Evolutionary conservation across 768 basidiomycete genomes (phyloP), one percentile per base, ranked within the genome.

Genomic region (Boletus pseudo-olivaceus): DNA sequence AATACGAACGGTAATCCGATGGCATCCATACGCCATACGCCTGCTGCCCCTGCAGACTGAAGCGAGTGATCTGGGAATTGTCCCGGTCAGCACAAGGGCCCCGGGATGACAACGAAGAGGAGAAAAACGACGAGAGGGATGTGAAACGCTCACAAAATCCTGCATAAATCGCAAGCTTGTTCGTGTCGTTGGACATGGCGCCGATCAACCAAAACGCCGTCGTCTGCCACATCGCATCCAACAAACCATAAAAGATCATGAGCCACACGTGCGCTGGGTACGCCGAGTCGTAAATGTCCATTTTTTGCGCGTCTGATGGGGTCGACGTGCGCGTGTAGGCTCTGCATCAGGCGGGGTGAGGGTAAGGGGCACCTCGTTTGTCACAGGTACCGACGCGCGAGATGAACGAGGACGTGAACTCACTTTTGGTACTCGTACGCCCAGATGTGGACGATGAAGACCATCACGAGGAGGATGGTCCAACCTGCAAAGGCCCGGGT

Each of bases 161-260:
- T 7, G 84, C 72, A 62, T 90, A 85, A 65, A 89, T 79, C 0
- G 89, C 89, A 19, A 93, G 78, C 65, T 88, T 88, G 5, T 77
- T 80, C 7, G 86, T 82, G 62, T 90, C 84, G 56, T 91, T 90
- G 23, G 86, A 87, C 84, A 93, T 87, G 9, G 87, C 84, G 39
- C 90, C 89, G 76, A 88, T 87, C 64, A 87, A 74, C 87, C 87
- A 89, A 67, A 89, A 88, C 9, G 80, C 80, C 0, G 80, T 82
- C 3, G 86, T 89, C 67, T 91, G 90, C 87, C 88, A 92, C 81
- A 88, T 84, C 0, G 90, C 76, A 59, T 92, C 89, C 42, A 90
- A 76, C 4, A 90, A 62, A 39, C 88, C 87, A 62, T 81, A 87
- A 64, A 82, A 78, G 48, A 87, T 77, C 70, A 84, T 89, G 11